Conservation (phyloP, 148 eudicot genomes). For the Agrostemma githago region DNA sequence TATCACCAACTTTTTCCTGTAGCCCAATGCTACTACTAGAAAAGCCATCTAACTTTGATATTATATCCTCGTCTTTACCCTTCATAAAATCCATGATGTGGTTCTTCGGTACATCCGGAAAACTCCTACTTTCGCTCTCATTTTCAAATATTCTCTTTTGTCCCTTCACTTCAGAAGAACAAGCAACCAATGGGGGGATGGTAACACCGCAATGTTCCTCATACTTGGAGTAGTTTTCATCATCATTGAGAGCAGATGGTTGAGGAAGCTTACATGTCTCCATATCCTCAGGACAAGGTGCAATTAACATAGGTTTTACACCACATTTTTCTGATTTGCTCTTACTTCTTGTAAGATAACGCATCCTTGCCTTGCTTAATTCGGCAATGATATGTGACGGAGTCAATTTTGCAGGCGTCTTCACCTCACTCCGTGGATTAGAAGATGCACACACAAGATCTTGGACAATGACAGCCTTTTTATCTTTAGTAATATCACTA, state of each 20-base stretch:
- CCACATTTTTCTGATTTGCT: conserved; percentile 10
- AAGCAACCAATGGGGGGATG: conserved; percentile 48
- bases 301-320: conserved; percentile 21
- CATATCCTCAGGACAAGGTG: conserved; percentile 8
- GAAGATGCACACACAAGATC: not conserved
- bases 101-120: conserved; percentile 4
- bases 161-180: conserved; percentile 5
- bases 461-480: not conserved
- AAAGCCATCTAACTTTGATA: conserved; percentile 13
- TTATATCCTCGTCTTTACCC: conserved; percentile 18
- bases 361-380: conserved; percentile 27
- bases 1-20: not conserved
- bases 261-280: not conserved
- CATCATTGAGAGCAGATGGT: not conserved
- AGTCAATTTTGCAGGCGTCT: conserved; percentile 13
- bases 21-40: conserved; percentile 1
- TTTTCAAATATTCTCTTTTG: not conserved
- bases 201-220: conserved; percentile 29
- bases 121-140: not conserved
- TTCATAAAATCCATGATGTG: conserved; percentile 26
- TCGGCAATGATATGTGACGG: conserved; percentile 13
- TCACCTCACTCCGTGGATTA: not conserved
- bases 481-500: not conserved
- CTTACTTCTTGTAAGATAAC: conserved; percentile 13
- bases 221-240: conserved; percentile 19